Evolutionary conservation across 2,329 filamentous ascomycete species (phyloP).

Genomic region (Nannizziopsis barbatae): DNA sequence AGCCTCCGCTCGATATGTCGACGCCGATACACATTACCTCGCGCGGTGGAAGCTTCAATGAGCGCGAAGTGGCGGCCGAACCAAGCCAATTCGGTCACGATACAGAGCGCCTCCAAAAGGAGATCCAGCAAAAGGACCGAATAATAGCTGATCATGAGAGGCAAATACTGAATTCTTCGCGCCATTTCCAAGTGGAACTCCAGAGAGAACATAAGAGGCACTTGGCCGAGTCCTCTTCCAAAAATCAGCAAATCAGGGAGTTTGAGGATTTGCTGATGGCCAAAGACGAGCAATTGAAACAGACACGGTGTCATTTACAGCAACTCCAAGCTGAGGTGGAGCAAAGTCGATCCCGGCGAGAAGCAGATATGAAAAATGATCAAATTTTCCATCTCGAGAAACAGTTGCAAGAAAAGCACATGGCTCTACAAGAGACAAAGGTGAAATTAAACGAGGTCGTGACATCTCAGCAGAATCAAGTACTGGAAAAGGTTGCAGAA

Average conservation of each 20-base stretch:
- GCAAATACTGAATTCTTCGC: constrained; percentile 26
- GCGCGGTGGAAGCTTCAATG: constrained; percentile 18
- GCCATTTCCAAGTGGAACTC: constrained; percentile 30
- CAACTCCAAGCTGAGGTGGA: constrained; percentile 17
- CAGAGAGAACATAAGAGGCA: constrained; percentile 19
- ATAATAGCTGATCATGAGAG: constrained; percentile 25
- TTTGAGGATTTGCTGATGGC: constrained; percentile 5
- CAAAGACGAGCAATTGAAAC: constrained; percentile 10
- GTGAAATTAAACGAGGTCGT: constrained; percentile 26
- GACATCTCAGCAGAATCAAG: constrained; percentile 24
- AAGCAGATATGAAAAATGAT: not conserved
- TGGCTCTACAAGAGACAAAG: constrained; percentile 25
- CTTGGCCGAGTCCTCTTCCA: not conserved
- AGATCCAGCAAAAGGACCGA: constrained; percentile 27
- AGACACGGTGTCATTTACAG: constrained; percentile 16
- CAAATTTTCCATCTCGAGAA: constrained; percentile 21
- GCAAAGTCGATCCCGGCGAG: not conserved
- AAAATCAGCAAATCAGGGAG: constrained; percentile 11
- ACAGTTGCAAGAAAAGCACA: constrained; percentile 28
- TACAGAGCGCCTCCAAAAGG: constrained; percentile 24
- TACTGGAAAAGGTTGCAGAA: constrained; percentile 28
- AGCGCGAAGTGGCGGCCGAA: constrained; percentile 18
- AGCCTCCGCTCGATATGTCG: constrained; percentile 35
- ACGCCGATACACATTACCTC: constrained; percentile 32
- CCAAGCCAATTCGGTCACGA: constrained; percentile 20